These are phyloP conservation scores for Limnomonas spitsbergensis DNA, from an alignment of 139 green algal genomes.

Conservation along the genomic window DNA sequence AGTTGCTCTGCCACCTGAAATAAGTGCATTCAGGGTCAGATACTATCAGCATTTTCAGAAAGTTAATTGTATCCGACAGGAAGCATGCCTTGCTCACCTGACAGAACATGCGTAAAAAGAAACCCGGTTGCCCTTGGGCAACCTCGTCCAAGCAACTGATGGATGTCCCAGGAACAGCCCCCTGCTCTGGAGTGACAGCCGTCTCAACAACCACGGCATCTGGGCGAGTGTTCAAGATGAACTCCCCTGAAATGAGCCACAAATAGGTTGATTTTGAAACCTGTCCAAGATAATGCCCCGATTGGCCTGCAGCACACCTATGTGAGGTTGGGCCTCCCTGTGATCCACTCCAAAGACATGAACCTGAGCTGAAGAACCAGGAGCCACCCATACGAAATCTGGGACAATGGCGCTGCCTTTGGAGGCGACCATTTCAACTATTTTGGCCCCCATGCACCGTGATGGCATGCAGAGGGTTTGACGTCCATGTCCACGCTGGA, in stretches of 20 bases:
- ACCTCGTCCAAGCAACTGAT: conserved; percentile 17
- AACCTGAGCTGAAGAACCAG: conserved; percentile 9
- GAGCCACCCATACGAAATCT: neutral
- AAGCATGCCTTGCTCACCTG: no score
- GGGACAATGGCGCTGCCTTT: neutral
- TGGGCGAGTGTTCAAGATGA: conserved; percentile 44
- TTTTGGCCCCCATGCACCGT: no score
- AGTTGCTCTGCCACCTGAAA: conserved; percentile 1
- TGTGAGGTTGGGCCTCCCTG: conserved; percentile 35
- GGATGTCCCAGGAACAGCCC: conserved; percentile 38
- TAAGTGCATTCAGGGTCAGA: neutral
- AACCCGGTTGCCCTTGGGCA: neutral
- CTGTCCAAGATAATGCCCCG: no score
- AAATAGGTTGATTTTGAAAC: no score
- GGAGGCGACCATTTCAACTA: no score
- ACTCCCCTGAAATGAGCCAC: conserved; percentile 30
- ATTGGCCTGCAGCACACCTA: conserved; percentile 43
- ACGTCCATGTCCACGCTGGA: no score
- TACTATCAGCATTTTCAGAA: no score
- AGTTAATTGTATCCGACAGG: no score
- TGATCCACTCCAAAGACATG: conserved; percentile 50
- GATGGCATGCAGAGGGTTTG: no score
- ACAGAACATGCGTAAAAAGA: neutral
- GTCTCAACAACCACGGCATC: conserved; percentile 67
- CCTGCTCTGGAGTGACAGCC: conserved; percentile 57